phyloP scores from a whole-genome alignment of 441 rosid species.

The Pelargonium fulgidum region DNA sequence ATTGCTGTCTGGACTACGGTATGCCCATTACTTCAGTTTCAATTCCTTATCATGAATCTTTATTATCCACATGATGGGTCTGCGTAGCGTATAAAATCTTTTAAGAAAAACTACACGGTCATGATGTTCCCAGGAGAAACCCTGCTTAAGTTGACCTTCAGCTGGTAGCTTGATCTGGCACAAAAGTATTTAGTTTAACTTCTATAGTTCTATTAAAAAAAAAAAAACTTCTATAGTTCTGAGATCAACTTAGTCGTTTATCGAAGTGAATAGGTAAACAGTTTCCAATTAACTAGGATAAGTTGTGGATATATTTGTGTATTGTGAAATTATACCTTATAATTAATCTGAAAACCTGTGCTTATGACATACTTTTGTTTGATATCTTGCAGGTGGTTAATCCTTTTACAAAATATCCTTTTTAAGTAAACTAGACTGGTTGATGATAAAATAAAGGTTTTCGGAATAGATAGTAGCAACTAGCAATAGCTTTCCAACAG shows the following conservation, averaged over 20 bases:
- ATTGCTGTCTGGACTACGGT: conserved; percentile 91
- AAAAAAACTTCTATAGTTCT: no score
- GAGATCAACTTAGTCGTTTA: no score
- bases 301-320: not conserved
- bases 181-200: no score
- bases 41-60: not conserved
- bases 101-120: not conserved
- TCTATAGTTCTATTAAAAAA: no score
- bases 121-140: no score
- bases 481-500: no score
- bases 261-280: no score
- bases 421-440: not conserved
- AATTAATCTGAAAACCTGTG: not conserved
- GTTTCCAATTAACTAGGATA: no score
- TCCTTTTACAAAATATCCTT: conserved; percentile 96
- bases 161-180: no score
- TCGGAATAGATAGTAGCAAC: no score
- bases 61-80: not conserved
- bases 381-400: conserved; percentile 62
- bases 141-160: no score
- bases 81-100: not conserved
- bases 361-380: conserved; percentile 7
- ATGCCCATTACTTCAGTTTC: conserved; percentile 15
- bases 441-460: no score
- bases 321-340: not conserved